Evolutionary conservation across 2,329 filamentous ascomycete species (phyloP).

Genomic region (Aspergillus vadensis): DNA sequence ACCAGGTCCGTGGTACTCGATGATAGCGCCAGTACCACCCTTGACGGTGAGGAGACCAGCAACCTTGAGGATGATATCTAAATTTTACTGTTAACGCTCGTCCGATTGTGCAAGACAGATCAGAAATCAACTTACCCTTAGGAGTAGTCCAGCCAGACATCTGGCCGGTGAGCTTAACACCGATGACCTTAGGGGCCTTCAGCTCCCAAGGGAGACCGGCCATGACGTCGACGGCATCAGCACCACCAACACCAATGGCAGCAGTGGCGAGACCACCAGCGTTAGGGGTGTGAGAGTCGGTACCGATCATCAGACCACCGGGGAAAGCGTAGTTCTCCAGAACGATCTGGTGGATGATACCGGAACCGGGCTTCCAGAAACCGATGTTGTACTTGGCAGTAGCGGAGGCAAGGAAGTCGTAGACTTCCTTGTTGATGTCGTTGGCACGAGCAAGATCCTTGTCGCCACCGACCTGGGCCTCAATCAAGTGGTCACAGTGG

Average conservation of each 20-base stretch:
- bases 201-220: slow-evolving; percentile 95
- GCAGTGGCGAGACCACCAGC: slow-evolving; percentile 93
- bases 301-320: slow-evolving; percentile 95
- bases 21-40: slow-evolving; percentile 89
- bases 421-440: slow-evolving; percentile 98
- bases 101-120: too few relatives aligned
- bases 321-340: slow-evolving; percentile 99
- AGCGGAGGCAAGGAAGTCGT: slow-evolving; percentile 90
- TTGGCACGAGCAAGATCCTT: slow-evolving; percentile 93
- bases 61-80: slow-evolving; percentile 95
- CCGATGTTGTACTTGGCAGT: slow-evolving; percentile 99
- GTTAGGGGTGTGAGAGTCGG: slow-evolving; percentile 97
- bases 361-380: slow-evolving; percentile 98
- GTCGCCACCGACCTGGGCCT: slow-evolving; percentile 87
- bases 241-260: slow-evolving; percentile 95
- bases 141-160: slow-evolving; percentile 89
- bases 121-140: slow-evolving; percentile 66
- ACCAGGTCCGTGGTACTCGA: slow-evolving; percentile 64
- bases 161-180: slow-evolving; percentile 89
- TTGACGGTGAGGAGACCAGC: slow-evolving; percentile 97
- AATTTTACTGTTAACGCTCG: neutral
- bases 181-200: slow-evolving; percentile 96
- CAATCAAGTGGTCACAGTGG: slow-evolving; percentile 99
- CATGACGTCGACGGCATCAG: slow-evolving; percentile 98
- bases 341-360: slow-evolving; percentile 99